A percentile compares a stretch with the other conserved stretches of the same genome.
phyloP scores from a whole-genome alignment of 192 early-diverging fungal species.

The Coemansia sp. region DNA sequence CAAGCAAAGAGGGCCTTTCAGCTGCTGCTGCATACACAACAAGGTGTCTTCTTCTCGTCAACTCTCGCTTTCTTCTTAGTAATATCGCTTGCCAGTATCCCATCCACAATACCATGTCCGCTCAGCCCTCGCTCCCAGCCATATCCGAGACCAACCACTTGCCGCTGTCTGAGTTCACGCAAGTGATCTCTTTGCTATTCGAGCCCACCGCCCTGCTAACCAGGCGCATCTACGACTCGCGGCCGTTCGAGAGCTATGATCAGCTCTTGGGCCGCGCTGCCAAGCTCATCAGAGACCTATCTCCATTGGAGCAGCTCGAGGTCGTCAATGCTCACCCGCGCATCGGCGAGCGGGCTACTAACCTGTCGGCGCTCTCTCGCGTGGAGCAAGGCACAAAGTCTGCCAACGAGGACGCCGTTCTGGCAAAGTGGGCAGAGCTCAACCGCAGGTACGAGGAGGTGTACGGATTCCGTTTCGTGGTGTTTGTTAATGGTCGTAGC shows the following conservation, averaged over 20 bases:
- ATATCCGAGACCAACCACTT: conserved; percentile 66
- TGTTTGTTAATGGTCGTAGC: conserved; percentile 78
- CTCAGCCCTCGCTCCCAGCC: conserved; percentile 56
- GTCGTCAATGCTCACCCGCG: conserved; percentile 90
- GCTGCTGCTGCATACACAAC: neutral
- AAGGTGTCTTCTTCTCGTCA: neutral
- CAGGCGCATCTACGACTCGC: conserved; percentile 60
- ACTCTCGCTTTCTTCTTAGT: neutral
- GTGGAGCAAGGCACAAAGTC: conserved; percentile 63
- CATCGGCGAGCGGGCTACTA: conserved; percentile 71
- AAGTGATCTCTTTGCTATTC: conserved; percentile 71
- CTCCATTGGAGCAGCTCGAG: conserved; percentile 64
- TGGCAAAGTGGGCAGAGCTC: conserved; percentile 63
- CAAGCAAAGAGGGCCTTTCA: neutral
- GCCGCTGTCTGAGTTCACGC: conserved; percentile 54
- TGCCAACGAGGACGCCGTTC: conserved; percentile 56
- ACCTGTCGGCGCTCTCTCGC: conserved; percentile 68
- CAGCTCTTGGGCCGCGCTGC: conserved; percentile 62
- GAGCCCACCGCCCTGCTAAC: conserved; percentile 84
- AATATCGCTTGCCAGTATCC: neutral
- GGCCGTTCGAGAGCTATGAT: conserved; percentile 71
- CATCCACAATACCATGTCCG: conserved; percentile 20
- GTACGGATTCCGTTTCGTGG: conserved; percentile 79
- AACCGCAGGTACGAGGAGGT: conserved; percentile 67
- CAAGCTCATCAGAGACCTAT: conserved; percentile 56